phyloP scores from a whole-genome alignment of 2,329 filamentous ascomycete species.

The Fusarium sp. region DNA sequence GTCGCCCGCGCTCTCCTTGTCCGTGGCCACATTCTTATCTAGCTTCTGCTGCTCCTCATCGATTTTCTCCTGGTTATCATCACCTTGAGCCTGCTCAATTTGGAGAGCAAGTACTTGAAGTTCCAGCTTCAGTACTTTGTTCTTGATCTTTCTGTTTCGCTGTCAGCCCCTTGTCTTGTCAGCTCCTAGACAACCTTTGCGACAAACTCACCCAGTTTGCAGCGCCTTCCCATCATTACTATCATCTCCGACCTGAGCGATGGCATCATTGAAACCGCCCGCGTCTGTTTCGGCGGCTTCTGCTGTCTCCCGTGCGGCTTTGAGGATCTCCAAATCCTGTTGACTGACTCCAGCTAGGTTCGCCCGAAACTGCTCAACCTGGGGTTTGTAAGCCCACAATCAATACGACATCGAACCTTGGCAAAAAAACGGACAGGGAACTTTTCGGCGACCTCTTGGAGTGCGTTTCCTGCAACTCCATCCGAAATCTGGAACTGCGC shows the following conservation, averaged over 20 bases:
- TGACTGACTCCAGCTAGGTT: slow-evolving; percentile 60
- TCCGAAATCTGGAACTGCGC: slow-evolving; percentile 61
- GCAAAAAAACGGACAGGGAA: slow-evolving; percentile 56
- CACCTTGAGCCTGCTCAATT: slow-evolving; percentile 63
- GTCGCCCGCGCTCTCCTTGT: slow-evolving; percentile 50
- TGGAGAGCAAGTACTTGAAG: slow-evolving; percentile 63
- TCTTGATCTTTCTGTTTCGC: slow-evolving; percentile 63
- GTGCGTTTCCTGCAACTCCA: slow-evolving; percentile 64
- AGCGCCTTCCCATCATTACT: slow-evolving; percentile 58
- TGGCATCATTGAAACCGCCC: slow-evolving; percentile 61
- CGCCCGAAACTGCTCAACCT: slow-evolving; percentile 20
- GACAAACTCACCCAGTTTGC: slow-evolving; percentile 53
- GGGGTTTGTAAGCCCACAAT: not conserved
- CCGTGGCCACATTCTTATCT: slow-evolving; percentile 61
- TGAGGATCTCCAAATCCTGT: slow-evolving; percentile 63
- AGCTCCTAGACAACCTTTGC: not conserved
- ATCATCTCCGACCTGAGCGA: slow-evolving; percentile 55
- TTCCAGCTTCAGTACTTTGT: slow-evolving; percentile 70
- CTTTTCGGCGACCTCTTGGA: slow-evolving; percentile 66
- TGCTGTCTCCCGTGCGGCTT: slow-evolving; percentile 60
- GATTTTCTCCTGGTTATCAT: slow-evolving; percentile 57
- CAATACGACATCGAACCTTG: slow-evolving; percentile 1
- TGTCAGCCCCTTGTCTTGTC: not conserved
- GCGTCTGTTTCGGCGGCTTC: slow-evolving; percentile 65
- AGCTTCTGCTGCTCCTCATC: slow-evolving; percentile 63